Evolutionary conservation across 352 stramenopile genomes (phyloP).

Genomic region (Phytophthora tentaculata): DNA sequence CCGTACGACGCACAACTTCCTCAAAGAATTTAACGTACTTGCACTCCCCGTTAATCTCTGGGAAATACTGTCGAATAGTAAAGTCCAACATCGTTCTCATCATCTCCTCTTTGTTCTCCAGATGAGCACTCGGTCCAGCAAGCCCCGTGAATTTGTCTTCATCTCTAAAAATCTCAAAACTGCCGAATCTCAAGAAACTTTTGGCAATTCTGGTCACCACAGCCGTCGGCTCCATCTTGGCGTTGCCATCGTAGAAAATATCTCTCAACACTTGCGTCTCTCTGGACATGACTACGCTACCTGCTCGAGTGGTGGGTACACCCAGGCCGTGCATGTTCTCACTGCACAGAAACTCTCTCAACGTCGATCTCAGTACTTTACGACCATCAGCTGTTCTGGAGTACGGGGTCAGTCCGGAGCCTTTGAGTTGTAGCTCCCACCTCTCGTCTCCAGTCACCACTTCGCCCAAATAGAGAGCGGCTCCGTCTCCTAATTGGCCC

Average conservation of each 20-base stretch:
- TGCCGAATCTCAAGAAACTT: slow-evolving; percentile 95
- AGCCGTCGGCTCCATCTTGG: slow-evolving; percentile 79
- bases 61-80: slow-evolving; percentile 72
- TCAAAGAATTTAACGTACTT: slow-evolving; percentile 64
- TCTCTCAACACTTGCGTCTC: slow-evolving; percentile 81
- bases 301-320: slow-evolving; percentile 94
- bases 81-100: slow-evolving; percentile 86
- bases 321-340: slow-evolving; percentile 96
- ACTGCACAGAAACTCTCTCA: slow-evolving; percentile 97
- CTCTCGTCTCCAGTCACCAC: slow-evolving; percentile 54
- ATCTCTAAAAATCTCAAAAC: slow-evolving; percentile 96
- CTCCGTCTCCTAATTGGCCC: slow-evolving; percentile 91
- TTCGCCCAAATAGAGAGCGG: slow-evolving; percentile 90
- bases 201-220: slow-evolving; percentile 90
- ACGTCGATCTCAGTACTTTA: slow-evolving; percentile 92
- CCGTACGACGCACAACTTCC: slow-evolving; percentile 77
- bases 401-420: slow-evolving; percentile 95
- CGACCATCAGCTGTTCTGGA: slow-evolving; percentile 94
- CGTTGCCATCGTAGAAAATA: slow-evolving; percentile 90
- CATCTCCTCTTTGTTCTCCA: slow-evolving; percentile 71
- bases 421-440: slow-evolving; percentile 98
- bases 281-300: slow-evolving; percentile 74
- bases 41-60: slow-evolving; percentile 38
- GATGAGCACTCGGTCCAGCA: slow-evolving; percentile 68
- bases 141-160: slow-evolving; percentile 67